These are phyloP conservation scores for Terana coerulea DNA, from an alignment of 768 basidiomycete genomes.

Conservation along the genomic window DNA sequence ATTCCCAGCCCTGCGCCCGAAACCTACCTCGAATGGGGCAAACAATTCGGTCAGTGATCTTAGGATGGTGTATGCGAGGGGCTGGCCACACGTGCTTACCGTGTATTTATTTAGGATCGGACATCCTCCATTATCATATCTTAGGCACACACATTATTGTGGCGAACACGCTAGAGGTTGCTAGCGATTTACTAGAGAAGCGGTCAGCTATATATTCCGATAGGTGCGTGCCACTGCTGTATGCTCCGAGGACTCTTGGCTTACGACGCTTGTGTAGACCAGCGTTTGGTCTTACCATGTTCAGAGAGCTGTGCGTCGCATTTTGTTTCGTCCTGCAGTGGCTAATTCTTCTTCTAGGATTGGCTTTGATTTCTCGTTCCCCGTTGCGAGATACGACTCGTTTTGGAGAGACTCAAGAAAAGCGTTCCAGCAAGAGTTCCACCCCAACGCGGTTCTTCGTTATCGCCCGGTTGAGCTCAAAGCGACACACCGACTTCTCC, in stretches of 20 bases:
- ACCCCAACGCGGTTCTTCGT: conserved; percentile 2
- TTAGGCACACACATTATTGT: conserved; percentile 24
- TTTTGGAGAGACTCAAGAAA: conserved; percentile 8
- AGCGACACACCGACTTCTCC: conserved; percentile 6
- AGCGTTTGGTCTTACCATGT: conserved; percentile 11
- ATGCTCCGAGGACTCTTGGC: too few relatives aligned
- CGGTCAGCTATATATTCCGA: conserved; percentile 30
- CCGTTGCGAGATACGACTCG: conserved; percentile 9
- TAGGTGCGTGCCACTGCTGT: conserved; percentile 7
- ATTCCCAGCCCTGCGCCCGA: too few relatives aligned
- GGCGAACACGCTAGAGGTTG: conserved; percentile 28
- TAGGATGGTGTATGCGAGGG: too few relatives aligned
- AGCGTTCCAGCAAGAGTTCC: conserved; percentile 13
- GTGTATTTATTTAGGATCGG: too few relatives aligned
- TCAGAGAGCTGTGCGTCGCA: conserved; percentile 8
- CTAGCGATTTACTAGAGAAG: conserved; percentile 32
- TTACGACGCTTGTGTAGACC: conserved; percentile 1
- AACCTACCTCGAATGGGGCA: too few relatives aligned
- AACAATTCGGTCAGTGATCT: too few relatives aligned
- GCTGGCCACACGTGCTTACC: too few relatives aligned
- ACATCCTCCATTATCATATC: not conserved
- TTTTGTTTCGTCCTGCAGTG: too few relatives aligned
- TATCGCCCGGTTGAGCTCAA: conserved; percentile 6
- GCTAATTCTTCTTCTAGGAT: not conserved
- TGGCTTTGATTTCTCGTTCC: conserved; percentile 12